Conservation (phyloP, 768 basidiomycete species). For the Phaeotremella fagi region DNA sequence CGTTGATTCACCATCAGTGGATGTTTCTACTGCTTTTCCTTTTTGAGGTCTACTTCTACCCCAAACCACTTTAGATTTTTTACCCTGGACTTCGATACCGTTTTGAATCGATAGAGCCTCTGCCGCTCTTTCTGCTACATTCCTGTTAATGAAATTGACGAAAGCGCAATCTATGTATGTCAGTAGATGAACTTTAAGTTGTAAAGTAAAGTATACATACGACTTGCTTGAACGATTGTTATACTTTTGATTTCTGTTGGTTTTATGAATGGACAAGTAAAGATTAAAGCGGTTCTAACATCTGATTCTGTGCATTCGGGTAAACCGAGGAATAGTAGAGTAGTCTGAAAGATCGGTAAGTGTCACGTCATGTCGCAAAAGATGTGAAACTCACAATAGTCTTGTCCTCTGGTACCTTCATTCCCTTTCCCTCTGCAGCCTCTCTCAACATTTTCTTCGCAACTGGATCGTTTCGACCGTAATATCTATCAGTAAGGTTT, state of each 20-base stretch:
- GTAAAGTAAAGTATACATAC: slow-evolving; percentile 33
- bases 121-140: slow-evolving; percentile 79
- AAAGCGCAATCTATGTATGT: slow-evolving; percentile 66
- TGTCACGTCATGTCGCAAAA: not conserved
- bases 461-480: slow-evolving; percentile 89
- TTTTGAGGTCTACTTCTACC: slow-evolving; percentile 62
- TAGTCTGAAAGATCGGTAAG: slow-evolving; percentile 28
- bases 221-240: slow-evolving; percentile 41
- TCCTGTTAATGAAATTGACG: slow-evolving; percentile 80
- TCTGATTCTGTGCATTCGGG: slow-evolving; percentile 39
- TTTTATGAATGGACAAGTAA: slow-evolving; percentile 41
- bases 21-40: slow-evolving; percentile 13
- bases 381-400: slow-evolving; percentile 63
- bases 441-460: slow-evolving; percentile 78
- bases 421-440: slow-evolving; percentile 74
- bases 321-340: slow-evolving; percentile 44
- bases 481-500: slow-evolving; percentile 89
- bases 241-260: slow-evolving; percentile 38
- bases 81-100: slow-evolving; percentile 79
- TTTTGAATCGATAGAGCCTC: slow-evolving; percentile 70
- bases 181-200: too few relatives aligned
- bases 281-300: slow-evolving; percentile 33
- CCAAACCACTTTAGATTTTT: slow-evolving; percentile 74
- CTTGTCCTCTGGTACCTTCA: slow-evolving; percentile 83
- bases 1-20: not conserved